A percentile compares a stretch with the other conserved stretches of the same genome.
phyloP scores from a whole-genome alignment of 1,284 basidiomycete species.

The Malassezia arunalokei region DNA sequence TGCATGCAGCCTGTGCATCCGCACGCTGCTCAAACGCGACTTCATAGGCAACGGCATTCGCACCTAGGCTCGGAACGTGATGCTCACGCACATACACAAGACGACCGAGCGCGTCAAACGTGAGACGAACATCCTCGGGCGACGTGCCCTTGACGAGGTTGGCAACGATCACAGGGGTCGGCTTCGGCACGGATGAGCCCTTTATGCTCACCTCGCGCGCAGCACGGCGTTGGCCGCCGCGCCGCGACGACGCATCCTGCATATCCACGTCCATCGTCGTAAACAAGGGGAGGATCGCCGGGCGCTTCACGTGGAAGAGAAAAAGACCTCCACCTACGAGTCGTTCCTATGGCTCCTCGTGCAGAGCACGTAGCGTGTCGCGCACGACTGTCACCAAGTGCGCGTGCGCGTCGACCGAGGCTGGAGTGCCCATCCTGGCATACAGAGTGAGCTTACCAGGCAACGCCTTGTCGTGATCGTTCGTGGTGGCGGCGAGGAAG shows the following conservation, averaged over 20 bases:
- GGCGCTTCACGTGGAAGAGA: too few relatives aligned
- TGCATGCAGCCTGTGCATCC: slow-evolving; percentile 27
- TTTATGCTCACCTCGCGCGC: slow-evolving; percentile 25
- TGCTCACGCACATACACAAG: slow-evolving; percentile 22
- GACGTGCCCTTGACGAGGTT: slow-evolving; percentile 37
- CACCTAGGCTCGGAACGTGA: slow-evolving; percentile 20
- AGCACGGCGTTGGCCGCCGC: not conserved
- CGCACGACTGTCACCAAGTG: not conserved
- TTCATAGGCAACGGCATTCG: slow-evolving; percentile 34
- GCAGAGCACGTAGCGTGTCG: not conserved
- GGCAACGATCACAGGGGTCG: slow-evolving; percentile 34
- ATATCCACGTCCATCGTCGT: slow-evolving; percentile 16
- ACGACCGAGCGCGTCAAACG: slow-evolving; percentile 33
- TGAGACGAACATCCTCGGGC: slow-evolving; percentile 34
- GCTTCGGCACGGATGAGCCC: slow-evolving; percentile 25
- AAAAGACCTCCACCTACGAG: too few relatives aligned
- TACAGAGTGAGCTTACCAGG: not conserved
- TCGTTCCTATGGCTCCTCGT: not conserved
- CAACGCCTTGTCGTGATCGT: not conserved
- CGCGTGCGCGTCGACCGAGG: not conserved
- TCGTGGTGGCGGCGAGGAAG: slow-evolving; percentile 7
- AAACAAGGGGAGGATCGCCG: not conserved
- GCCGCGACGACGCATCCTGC: slow-evolving; percentile 4
- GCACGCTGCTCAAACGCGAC: slow-evolving; percentile 27
- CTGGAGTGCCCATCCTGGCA: not conserved